Conservation (phyloP, 306 rosid genomes). For the Fagus crenata region DNA sequence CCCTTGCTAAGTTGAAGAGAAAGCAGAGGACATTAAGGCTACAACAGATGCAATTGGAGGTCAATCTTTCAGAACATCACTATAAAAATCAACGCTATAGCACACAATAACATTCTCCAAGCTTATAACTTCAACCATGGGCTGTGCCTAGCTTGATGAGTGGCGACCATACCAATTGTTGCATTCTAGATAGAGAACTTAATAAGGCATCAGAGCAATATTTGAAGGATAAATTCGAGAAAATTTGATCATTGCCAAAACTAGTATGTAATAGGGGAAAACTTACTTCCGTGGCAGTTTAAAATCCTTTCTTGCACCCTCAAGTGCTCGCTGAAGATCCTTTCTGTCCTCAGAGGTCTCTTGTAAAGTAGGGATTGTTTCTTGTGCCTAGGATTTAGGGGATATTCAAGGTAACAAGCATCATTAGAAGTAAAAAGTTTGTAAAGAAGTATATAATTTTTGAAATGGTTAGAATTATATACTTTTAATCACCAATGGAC, state of each 20-base stretch:
- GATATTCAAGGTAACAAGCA: too few relatives aligned
- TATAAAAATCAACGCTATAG: too few relatives aligned
- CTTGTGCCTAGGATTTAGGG: conserved; percentile 59
- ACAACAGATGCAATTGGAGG: too few relatives aligned
- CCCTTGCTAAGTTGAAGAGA: too few relatives aligned
- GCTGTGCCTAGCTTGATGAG: too few relatives aligned
- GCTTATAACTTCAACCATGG: too few relatives aligned
- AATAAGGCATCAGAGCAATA: conserved; percentile 12
- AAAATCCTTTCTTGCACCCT: conserved; percentile 87
- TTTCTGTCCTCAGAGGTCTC: conserved; percentile 78
- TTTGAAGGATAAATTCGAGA: neutral
- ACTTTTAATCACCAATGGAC: neutral
- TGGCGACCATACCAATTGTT: conserved; percentile 9
- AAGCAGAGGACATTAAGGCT: too few relatives aligned
- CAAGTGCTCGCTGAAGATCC: conserved; percentile 68
- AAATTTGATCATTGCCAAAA: conserved; percentile 9
- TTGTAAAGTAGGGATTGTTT: conserved; percentile 53
- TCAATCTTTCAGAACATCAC: too few relatives aligned
- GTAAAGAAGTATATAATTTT: too few relatives aligned
- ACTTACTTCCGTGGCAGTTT: conserved; percentile 79
- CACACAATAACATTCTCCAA: too few relatives aligned
- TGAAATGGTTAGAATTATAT: too few relatives aligned
- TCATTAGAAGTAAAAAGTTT: too few relatives aligned
- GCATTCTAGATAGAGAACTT: conserved; percentile 11
- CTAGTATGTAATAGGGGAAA: conserved; percentile 16